phyloP scores from a whole-genome alignment of 371 early-diverging fungal genomes.

The Apophysomyces sp. region DNA sequence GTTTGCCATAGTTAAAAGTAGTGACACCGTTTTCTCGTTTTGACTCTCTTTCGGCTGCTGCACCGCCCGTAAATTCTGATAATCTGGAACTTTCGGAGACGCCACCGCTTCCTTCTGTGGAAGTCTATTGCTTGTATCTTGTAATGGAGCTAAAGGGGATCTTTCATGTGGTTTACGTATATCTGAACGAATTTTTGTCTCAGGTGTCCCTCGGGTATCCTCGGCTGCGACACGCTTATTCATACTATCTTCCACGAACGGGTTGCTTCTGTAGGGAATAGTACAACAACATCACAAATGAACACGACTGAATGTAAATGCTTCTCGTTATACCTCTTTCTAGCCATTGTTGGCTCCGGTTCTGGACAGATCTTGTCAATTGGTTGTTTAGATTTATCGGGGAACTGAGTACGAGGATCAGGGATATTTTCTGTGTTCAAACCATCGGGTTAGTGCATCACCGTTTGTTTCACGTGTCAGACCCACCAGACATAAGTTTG shows the following conservation, averaged over 20 bases:
- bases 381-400: background rate
- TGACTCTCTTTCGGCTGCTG: background rate
- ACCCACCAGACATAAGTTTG: slow-evolving; percentile 17
- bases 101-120: background rate
- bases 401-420: slow-evolving; percentile 7
- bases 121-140: background rate
- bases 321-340: background rate
- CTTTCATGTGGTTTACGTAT: background rate
- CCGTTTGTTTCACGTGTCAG: background rate
- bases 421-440: slow-evolving; percentile 8
- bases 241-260: background rate
- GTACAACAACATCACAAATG: background rate
- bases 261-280: background rate
- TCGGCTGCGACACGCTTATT: background rate
- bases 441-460: background rate
- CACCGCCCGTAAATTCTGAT: background rate
- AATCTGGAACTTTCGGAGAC: background rate
- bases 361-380: background rate
- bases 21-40: background rate
- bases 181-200: background rate
- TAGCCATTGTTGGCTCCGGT: background rate
- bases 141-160: background rate
- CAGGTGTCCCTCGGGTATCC: background rate
- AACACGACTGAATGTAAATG: background rate
- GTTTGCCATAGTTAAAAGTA: background rate